Evolutionary conservation across 140 eudicot genomes (phyloP).

Genomic region (Anethum foeniculum): DNA sequence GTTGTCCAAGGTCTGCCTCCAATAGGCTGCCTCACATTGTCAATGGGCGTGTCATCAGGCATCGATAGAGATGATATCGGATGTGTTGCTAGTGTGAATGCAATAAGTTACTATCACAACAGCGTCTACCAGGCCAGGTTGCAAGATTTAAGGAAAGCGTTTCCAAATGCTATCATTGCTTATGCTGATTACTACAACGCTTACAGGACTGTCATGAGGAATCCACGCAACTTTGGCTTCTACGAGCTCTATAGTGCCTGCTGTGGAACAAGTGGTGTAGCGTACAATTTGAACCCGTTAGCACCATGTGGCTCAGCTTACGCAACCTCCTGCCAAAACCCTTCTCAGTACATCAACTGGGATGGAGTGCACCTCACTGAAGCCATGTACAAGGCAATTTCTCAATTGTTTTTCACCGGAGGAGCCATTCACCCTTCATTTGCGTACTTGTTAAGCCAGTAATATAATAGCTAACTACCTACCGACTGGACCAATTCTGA

Average conservation of each 20-base stretch:
- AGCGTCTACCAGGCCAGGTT: slow-evolving; percentile 48
- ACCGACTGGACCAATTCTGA: not conserved
- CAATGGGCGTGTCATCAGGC: slow-evolving; percentile 44
- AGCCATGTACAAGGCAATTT: slow-evolving; percentile 66
- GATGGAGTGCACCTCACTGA: slow-evolving; percentile 92
- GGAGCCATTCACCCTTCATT: slow-evolving; percentile 49
- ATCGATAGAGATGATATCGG: slow-evolving; percentile 59
- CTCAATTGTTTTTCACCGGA: slow-evolving; percentile 45
- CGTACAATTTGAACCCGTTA: slow-evolving; percentile 45
- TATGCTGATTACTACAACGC: slow-evolving; percentile 80
- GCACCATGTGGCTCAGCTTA: slow-evolving; percentile 62
- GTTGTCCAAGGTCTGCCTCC: slow-evolving; percentile 73
- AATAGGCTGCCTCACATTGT: slow-evolving; percentile 79
- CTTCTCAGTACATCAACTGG: slow-evolving; percentile 72
- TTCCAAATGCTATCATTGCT: slow-evolving; percentile 40
- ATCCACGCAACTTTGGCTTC: slow-evolving; percentile 43
- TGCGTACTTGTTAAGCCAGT: slow-evolving; percentile 35
- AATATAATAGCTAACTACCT: slow-evolving; percentile 15
- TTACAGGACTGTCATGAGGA: slow-evolving; percentile 38
- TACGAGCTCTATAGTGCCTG: slow-evolving; percentile 66
- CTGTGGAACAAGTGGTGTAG: slow-evolving; percentile 59
- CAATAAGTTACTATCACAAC: slow-evolving; percentile 51
- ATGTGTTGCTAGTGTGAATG: slow-evolving; percentile 52
- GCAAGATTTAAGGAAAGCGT: slow-evolving; percentile 30
- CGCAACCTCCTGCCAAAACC: slow-evolving; percentile 47